Conservation (phyloP, 331 rosid genomes). For the Pyracantha coccinea region DNA sequence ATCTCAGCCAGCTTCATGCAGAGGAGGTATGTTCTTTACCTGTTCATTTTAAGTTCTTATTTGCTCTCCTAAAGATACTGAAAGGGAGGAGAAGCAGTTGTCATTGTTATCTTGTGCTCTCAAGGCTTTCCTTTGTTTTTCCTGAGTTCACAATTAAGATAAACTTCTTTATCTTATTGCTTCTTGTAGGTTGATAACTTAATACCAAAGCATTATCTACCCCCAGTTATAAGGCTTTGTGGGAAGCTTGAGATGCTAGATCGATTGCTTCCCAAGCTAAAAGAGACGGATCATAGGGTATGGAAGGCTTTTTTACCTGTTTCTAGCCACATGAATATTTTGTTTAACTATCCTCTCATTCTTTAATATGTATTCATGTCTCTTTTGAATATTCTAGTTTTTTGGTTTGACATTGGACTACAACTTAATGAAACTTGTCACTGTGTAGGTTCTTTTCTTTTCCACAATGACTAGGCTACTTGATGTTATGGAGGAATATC, state of each 20-base stretch:
- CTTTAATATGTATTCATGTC: not conserved
- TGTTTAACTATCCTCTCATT: not conserved
- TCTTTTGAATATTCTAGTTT: not conserved
- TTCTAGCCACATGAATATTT: not conserved
- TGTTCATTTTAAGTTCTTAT: slow-evolving; percentile 2
- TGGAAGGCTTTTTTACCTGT: slow-evolving; percentile 1
- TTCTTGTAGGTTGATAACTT: slow-evolving; percentile 67
- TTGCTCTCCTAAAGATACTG: slow-evolving; percentile 12
- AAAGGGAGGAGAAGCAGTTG: slow-evolving; percentile 6
- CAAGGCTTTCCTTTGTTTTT: not conserved
- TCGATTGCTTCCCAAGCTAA: slow-evolving; percentile 85
- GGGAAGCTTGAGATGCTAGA: slow-evolving; percentile 99
- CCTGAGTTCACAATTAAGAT: no score
- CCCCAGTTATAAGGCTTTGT: slow-evolving; percentile 81
- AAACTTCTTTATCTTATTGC: slow-evolving; percentile 7
- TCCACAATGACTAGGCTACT: slow-evolving; percentile 99
- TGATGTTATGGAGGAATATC: slow-evolving; percentile 99
- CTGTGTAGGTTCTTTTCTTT: slow-evolving; percentile 94
- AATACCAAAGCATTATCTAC: slow-evolving; percentile 94
- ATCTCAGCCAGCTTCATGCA: slow-evolving; percentile 93
- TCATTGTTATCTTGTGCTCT: slow-evolving; percentile 4
- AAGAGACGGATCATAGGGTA: slow-evolving; percentile 99
- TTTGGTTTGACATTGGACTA: slow-evolving; percentile 11
- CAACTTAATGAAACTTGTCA: not conserved
- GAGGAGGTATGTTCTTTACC: slow-evolving; percentile 67